A percentile compares a stretch with the other conserved stretches of the same genome.
phyloP scores from a whole-genome alignment of 306 rosid genomes.

The Vigna reflexopilosa region DNA sequence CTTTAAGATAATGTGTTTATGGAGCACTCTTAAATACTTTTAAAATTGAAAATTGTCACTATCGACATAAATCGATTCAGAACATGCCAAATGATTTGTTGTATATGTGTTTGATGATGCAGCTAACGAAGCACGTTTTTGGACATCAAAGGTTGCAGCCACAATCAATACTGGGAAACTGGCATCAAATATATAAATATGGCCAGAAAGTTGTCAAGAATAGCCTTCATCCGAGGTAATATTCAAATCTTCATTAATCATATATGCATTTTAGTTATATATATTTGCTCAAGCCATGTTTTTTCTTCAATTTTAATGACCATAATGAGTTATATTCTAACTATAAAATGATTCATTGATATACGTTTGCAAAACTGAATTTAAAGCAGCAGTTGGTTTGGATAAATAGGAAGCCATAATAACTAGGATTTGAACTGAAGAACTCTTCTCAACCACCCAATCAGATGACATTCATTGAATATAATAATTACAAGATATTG shows the following conservation, averaged over 20 bases:
- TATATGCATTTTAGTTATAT: too few species aligned
- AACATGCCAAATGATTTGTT: too few species aligned
- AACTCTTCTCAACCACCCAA: constrained; percentile 4
- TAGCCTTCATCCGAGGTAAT: constrained; percentile 91
- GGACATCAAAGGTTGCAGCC: too few species aligned
- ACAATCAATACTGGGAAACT: too few species aligned
- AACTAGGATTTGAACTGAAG: constrained; percentile 7
- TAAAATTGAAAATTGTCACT: too few species aligned
- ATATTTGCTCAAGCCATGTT: not conserved
- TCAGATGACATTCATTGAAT: not conserved
- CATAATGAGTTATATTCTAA: not conserved
- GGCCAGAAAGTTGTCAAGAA: constrained; percentile 95
- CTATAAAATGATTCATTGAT: not conserved
- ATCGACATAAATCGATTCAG: too few species aligned
- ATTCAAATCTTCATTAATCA: not conserved
- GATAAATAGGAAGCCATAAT: constrained; percentile 26
- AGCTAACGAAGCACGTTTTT: too few species aligned
- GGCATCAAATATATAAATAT: constrained; percentile 48
- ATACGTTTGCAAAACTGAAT: not conserved
- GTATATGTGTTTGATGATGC: too few species aligned
- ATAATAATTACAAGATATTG: not conserved
- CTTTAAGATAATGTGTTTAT: too few species aligned
- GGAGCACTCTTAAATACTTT: too few species aligned
- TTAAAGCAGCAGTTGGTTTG: constrained; percentile 10
- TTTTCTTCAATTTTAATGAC: not conserved